These are phyloP conservation scores for Syzygium jambos DNA, from an alignment of 345 rosid genomes.

Conservation along the genomic window DNA sequence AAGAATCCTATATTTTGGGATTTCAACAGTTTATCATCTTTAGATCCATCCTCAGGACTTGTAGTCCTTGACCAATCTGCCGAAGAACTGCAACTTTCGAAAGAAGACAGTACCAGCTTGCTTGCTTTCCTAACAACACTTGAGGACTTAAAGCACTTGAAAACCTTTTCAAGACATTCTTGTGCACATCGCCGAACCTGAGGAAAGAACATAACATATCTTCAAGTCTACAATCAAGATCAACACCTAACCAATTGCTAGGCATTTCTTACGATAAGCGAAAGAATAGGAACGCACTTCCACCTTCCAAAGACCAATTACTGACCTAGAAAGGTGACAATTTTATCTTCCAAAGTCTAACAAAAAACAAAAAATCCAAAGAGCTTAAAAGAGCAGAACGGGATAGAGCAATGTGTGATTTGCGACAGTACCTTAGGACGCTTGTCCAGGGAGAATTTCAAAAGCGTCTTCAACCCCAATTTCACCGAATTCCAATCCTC, in stretches of 20 bases:
- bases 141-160: constrained; percentile 34
- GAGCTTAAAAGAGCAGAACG: neutral
- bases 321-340: neutral
- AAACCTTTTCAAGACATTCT: constrained; percentile 58
- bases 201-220: neutral
- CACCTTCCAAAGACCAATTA: neutral
- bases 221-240: neutral
- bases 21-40: constrained; percentile 25
- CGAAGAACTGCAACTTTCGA: constrained; percentile 29
- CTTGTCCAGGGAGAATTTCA: constrained; percentile 60
- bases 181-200: constrained; percentile 83
- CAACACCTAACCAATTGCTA: neutral
- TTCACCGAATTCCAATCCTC: constrained; percentile 60
- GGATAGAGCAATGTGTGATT: neutral
- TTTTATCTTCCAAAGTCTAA: neutral
- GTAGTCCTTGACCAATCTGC: constrained; percentile 21
- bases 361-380: neutral
- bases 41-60: constrained; percentile 29
- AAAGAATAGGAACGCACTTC: neutral
- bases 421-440: constrained; percentile 62
- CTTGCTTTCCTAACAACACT: constrained; percentile 55
- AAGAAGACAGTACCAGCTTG: constrained; percentile 34
- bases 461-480: constrained; percentile 46
- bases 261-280: neutral
- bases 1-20: constrained; percentile 55